Conservation (phyloP, 208 protist species). For the Trypanosomatidae sp. region DNA sequence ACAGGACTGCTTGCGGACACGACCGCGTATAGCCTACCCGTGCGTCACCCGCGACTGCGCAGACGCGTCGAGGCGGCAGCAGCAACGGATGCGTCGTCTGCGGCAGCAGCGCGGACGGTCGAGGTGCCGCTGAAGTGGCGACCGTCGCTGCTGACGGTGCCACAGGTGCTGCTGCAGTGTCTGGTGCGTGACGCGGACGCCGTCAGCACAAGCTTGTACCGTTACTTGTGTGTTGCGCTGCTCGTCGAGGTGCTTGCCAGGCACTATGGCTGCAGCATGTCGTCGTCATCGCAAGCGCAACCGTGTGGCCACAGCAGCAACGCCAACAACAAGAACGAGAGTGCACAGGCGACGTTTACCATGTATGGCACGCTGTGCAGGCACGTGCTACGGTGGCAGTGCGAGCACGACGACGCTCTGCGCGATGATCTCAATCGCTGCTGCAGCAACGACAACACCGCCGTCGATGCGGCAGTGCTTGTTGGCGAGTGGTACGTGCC, state of each 20-base stretch:
- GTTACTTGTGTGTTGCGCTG: conserved; percentile 27
- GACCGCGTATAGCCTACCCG: conserved; percentile 18
- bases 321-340: no score
- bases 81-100: no score
- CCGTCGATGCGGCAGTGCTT: background rate
- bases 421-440: no score
- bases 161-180: conserved; percentile 48
- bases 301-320: no score
- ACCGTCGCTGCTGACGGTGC: conserved; percentile 54
- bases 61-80: background rate
- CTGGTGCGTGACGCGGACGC: conserved; percentile 14
- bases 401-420: no score
- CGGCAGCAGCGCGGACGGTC: no score
- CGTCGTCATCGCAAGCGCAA: no score
- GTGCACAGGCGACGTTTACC: no score
- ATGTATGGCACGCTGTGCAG: conserved; percentile 11
- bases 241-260: conserved; percentile 26
- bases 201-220: conserved; percentile 9
- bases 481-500: conserved; percentile 58
- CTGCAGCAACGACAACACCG: background rate
- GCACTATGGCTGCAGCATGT: no score
- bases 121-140: conserved; percentile 30
- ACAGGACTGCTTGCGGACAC: conserved; percentile 45
- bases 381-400: conserved; percentile 21
- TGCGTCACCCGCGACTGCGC: conserved; percentile 13